Evolutionary conservation across 2,329 filamentous ascomycete species (phyloP).

Genomic region (Fusarium liriodendri): DNA sequence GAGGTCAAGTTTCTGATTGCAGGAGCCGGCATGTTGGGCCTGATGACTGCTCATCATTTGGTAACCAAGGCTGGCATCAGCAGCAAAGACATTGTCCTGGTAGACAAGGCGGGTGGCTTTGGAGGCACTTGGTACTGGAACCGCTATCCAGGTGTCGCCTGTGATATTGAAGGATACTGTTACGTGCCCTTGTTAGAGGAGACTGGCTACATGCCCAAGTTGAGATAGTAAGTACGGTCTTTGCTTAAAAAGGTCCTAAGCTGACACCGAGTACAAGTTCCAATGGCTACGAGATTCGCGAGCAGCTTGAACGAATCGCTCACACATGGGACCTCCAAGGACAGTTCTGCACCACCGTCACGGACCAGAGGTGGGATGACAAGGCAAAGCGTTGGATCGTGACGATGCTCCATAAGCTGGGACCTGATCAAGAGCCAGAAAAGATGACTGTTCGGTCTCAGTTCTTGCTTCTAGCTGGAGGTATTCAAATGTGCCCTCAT

Average conservation of each 20-base stretch:
- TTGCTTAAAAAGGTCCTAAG: too few relatives aligned
- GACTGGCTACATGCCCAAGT: constrained; percentile 66
- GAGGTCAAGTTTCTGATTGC: not conserved
- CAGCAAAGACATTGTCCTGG: constrained; percentile 49
- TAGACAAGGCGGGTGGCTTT: constrained; percentile 56
- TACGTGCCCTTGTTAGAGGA: constrained; percentile 12
- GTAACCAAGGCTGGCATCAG: not conserved
- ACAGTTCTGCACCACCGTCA: constrained; percentile 7
- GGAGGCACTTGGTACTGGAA: constrained; percentile 65
- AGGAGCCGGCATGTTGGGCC: not conserved
- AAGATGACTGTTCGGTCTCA: not conserved
- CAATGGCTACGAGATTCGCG: constrained; percentile 55
- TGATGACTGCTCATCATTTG: not conserved
- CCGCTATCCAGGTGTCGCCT: constrained; percentile 19
- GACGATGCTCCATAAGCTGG: not conserved
- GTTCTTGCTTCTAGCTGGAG: not conserved
- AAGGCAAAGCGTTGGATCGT: not conserved
- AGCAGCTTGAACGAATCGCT: constrained; percentile 56
- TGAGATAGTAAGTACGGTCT: constrained; percentile 52
- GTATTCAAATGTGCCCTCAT: not conserved
- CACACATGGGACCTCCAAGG: constrained; percentile 54
- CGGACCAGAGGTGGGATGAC: not conserved
- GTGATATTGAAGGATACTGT: constrained; percentile 6
- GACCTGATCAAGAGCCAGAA: not conserved
- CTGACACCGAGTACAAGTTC: not conserved